A percentile compares a stretch with the other conserved stretches of the same genome.
These are phyloP conservation scores for Rhodomyrtus tomentosa DNA, from an alignment of 345 rosid genomes.

Conservation along the genomic window DNA sequence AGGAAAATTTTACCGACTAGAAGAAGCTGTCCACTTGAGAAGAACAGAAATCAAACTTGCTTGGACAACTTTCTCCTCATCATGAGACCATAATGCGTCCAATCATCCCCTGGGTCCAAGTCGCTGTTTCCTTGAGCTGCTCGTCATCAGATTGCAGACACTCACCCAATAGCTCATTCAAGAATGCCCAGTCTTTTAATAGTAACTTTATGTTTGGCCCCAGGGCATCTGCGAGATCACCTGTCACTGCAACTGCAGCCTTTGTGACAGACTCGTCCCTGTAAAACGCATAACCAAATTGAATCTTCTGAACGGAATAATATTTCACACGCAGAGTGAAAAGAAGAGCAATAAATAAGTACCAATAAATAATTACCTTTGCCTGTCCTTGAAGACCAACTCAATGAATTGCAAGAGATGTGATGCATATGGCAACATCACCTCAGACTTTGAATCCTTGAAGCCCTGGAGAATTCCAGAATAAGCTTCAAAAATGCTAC, in stretches of 20 bases:
- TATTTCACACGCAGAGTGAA: neutral
- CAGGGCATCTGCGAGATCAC: slow-evolving; percentile 85
- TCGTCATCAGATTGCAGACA: slow-evolving; percentile 80
- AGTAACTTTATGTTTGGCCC: slow-evolving; percentile 59
- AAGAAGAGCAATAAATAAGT: too few species aligned
- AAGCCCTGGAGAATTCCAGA: slow-evolving; percentile 94
- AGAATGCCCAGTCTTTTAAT: slow-evolving; percentile 54
- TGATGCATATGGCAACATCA: slow-evolving; percentile 75
- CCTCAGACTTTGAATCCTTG: slow-evolving; percentile 62
- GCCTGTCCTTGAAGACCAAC: slow-evolving; percentile 53
- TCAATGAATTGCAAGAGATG: slow-evolving; percentile 82
- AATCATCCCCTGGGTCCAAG: slow-evolving; percentile 85
- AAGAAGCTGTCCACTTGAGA: neutral
- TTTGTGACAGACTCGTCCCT: slow-evolving; percentile 86
- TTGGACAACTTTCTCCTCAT: slow-evolving; percentile 1
- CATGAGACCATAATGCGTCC: slow-evolving; percentile 61
- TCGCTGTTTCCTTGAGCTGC: slow-evolving; percentile 76
- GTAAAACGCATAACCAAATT: neutral
- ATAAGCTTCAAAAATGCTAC: slow-evolving; percentile 87
- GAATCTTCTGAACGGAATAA: neutral
- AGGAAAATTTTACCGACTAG: slow-evolving; percentile 4
- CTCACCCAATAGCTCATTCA: slow-evolving; percentile 46
- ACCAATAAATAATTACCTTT: slow-evolving; percentile 25
- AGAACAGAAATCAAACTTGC: neutral
- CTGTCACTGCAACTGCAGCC: slow-evolving; percentile 89